These are phyloP conservation scores for Sideroxylon spinosum DNA, from an alignment of 179 eudicot genomes.

Conservation along the genomic window DNA sequence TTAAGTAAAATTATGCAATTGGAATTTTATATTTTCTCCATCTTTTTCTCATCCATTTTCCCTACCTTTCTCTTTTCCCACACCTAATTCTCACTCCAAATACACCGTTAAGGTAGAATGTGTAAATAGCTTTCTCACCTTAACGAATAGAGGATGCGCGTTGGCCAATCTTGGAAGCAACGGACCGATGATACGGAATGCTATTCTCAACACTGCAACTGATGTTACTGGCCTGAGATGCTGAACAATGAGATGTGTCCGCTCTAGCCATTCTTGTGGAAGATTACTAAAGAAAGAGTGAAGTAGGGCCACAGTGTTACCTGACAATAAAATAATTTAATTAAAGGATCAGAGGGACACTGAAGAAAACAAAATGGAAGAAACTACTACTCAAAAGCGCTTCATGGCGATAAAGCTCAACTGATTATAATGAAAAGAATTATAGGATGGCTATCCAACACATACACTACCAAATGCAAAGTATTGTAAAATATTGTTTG, in stretches of 20 bases:
- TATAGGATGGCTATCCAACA: background rate
- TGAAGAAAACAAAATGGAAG: slow-evolving; percentile 5
- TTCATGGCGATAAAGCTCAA: background rate
- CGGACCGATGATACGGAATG: slow-evolving; percentile 90
- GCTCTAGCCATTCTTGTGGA: slow-evolving; percentile 97
- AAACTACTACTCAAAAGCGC: background rate
- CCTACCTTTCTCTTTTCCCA: too few species aligned
- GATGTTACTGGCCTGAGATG: slow-evolving; percentile 87
- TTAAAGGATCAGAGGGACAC: slow-evolving; percentile 18
- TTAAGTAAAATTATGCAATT: too few species aligned
- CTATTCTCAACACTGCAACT: slow-evolving; percentile 81
- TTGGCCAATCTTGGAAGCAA: slow-evolving; percentile 91
- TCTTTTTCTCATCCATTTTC: too few species aligned
- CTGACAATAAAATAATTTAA: slow-evolving; percentile 32
- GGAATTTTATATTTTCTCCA: too few species aligned
- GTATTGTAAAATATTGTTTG: background rate
- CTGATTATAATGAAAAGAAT: slow-evolving; percentile 5
- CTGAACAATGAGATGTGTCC: slow-evolving; percentile 66
- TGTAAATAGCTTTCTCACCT: slow-evolving; percentile 42
- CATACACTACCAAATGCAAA: background rate
- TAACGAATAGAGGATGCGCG: slow-evolving; percentile 78
- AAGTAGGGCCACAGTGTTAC: slow-evolving; percentile 80
- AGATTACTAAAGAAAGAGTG: slow-evolving; percentile 90
- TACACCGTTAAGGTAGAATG: too few species aligned
- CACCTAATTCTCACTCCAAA: too few species aligned